These are phyloP conservation scores for Colletotrichum lentis DNA, from an alignment of 2,329 filamentous ascomycete species.

Conservation along the genomic window DNA sequence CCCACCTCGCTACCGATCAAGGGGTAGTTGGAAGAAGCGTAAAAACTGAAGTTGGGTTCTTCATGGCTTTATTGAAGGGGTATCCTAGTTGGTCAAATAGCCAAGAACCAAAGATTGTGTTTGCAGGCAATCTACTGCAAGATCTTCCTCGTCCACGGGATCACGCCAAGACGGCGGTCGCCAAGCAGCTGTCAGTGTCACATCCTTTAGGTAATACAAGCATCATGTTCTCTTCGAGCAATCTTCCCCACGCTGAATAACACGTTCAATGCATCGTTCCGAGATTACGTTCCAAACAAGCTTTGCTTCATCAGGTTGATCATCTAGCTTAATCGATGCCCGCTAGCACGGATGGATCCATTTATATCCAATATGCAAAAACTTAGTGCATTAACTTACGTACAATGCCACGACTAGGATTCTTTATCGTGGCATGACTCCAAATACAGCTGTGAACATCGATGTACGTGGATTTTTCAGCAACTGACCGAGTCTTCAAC, in stretches of 20 bases:
- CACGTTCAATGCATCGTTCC: neutral
- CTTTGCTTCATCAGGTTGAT: neutral
- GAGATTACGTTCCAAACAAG: neutral
- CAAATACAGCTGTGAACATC: no score
- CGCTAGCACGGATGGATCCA: no score
- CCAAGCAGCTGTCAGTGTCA: constrained; percentile 12
- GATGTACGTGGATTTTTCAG: no score
- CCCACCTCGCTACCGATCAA: no score
- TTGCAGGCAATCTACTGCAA: neutral
- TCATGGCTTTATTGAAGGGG: neutral
- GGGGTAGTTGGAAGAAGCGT: neutral
- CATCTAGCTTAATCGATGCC: neutral
- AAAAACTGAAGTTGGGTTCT: neutral
- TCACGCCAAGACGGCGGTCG: constrained; percentile 11
- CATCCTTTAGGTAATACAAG: neutral
- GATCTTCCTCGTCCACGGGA: constrained; percentile 17
- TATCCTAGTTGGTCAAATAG: neutral
- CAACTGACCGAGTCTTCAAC: no score
- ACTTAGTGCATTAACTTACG: fast-evolving
- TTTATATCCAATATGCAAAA: no score
- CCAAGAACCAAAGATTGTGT: constrained; percentile 13
- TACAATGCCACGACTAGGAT: no score
- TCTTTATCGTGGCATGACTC: no score
- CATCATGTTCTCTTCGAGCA: constrained; percentile 9
- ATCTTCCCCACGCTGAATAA: neutral